Percentiles rank a stretch among this genome's conserved stretches.
Conservation (phyloP, 805 yeast species). For the Metschnikowia similis region DNA sequence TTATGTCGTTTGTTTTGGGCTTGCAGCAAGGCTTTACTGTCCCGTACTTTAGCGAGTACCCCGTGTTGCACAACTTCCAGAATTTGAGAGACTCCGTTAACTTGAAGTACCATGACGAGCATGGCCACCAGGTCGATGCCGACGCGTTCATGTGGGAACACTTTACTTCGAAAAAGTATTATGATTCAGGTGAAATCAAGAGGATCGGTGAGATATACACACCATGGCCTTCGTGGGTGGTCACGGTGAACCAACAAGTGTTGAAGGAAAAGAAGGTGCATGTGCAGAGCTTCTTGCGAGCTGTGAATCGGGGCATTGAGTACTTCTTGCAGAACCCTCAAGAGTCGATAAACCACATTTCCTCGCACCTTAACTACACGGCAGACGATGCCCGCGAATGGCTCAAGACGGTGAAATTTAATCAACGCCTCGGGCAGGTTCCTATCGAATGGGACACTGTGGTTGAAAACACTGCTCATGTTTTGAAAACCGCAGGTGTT, state of each 20-base stretch:
- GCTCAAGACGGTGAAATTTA: slow-evolving; percentile 73
- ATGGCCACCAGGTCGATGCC: slow-evolving; percentile 34
- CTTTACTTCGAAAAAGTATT: slow-evolving; percentile 83
- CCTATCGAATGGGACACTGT: slow-evolving; percentile 48
- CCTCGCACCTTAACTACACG: slow-evolving; percentile 67
- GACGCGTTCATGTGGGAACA: slow-evolving; percentile 97
- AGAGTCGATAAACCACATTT: slow-evolving; percentile 64
- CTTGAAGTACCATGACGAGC: slow-evolving; percentile 30
- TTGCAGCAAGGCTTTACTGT: slow-evolving; percentile 50
- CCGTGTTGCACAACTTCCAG: slow-evolving; percentile 61
- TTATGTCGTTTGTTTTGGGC: slow-evolving; percentile 84
- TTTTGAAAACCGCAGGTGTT: slow-evolving; percentile 65
- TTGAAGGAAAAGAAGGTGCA: slow-evolving; percentile 23
- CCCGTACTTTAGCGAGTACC: slow-evolving; percentile 51
- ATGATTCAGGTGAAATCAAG: slow-evolving; percentile 75
- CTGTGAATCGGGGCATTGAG: slow-evolving; percentile 61
- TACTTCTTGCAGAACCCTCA: slow-evolving; percentile 59
- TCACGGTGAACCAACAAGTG: slow-evolving; percentile 48
- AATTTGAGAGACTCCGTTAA: slow-evolving; percentile 81
- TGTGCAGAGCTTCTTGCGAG: slow-evolving; percentile 41
- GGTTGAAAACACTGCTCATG: slow-evolving; percentile 50
- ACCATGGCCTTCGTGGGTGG: slow-evolving; percentile 96
- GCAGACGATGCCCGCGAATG: slow-evolving; percentile 75
- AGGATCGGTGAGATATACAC: slow-evolving; percentile 84
- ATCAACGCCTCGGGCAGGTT: slow-evolving; percentile 33